phyloP scores from a whole-genome alignment of 257 asterid species.

The Eustoma russellianum region DNA sequence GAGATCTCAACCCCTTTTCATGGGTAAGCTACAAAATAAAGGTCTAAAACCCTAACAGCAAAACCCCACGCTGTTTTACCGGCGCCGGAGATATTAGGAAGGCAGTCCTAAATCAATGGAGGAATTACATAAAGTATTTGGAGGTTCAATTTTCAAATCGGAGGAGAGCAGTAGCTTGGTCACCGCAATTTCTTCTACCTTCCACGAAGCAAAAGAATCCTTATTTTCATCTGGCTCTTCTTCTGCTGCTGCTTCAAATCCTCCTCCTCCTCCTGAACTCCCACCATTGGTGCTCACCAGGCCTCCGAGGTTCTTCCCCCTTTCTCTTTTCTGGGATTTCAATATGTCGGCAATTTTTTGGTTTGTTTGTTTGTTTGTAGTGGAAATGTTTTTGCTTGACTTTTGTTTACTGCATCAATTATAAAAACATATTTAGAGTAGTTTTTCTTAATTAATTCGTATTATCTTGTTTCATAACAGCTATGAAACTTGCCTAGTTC shows the following conservation, averaged over 20 bases:
- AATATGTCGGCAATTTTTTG: not conserved
- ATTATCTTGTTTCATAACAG: too few relatives aligned
- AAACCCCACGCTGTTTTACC: too few relatives aligned
- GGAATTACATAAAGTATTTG: slow-evolving; percentile 39
- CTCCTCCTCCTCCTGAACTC: slow-evolving; percentile 25
- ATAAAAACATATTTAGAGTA: not conserved
- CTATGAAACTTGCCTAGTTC: too few relatives aligned
- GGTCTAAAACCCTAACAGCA: too few relatives aligned
- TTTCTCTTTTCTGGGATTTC: not conserved
- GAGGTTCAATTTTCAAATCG: slow-evolving; percentile 38
- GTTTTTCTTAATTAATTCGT: not conserved
- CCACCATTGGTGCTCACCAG: slow-evolving; percentile 39
- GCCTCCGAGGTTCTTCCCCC: slow-evolving; percentile 32
- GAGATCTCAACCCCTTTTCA: too few relatives aligned
- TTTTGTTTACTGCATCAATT: not conserved
- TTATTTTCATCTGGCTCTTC: slow-evolving; percentile 17
- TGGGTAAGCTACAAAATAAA: too few relatives aligned
- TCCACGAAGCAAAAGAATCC: slow-evolving; percentile 34
- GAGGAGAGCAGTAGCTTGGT: slow-evolving; percentile 29
- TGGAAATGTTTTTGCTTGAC: not conserved
- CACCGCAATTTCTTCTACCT: slow-evolving; percentile 34
- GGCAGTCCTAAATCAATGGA: slow-evolving; percentile 29
- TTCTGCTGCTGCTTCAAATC: slow-evolving; percentile 24
- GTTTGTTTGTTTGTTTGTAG: not conserved
- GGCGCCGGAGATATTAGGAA: too few relatives aligned